These are phyloP conservation scores for Arthrinium phaeospermum DNA, from an alignment of 2,329 filamentous ascomycete species.

Conservation along the genomic window DNA sequence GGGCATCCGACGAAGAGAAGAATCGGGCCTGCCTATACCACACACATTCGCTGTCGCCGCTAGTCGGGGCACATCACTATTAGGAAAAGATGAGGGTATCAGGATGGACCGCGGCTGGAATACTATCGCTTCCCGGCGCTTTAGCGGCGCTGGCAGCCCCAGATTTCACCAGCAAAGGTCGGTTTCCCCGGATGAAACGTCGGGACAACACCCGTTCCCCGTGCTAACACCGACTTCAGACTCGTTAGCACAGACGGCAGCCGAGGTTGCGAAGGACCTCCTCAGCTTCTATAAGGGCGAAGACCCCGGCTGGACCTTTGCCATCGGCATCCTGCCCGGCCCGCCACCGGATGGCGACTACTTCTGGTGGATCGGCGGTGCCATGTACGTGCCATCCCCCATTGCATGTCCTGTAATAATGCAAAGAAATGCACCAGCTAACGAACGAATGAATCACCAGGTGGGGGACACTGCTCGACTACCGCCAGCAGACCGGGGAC, in stretches of 20 bases:
- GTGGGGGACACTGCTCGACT: constrained; percentile 44
- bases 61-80: background rate
- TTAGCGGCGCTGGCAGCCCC: background rate
- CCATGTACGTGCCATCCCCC: constrained; percentile 28
- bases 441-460: background rate
- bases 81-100: background rate
- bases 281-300: constrained; percentile 40
- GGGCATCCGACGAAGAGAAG: background rate
- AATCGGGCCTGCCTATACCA: background rate
- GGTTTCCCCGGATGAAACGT: background rate
- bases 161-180: background rate
- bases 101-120: background rate
- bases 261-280: constrained; percentile 36
- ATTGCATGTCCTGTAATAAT: no score
- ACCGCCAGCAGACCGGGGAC: constrained; percentile 51
- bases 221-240: constrained; percentile 19
- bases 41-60: background rate
- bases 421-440: background rate
- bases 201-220: no score
- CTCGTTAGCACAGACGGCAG: constrained; percentile 22
- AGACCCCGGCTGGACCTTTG: constrained; percentile 36
- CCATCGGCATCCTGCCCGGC: constrained; percentile 40
- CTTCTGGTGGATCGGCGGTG: constrained; percentile 41
- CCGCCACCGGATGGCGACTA: constrained; percentile 41
- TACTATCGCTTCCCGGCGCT: background rate